Base-by-base conservation (phyloP, 352 stramenopile genomes). In the Paralagenidium karlingii region DNA sequence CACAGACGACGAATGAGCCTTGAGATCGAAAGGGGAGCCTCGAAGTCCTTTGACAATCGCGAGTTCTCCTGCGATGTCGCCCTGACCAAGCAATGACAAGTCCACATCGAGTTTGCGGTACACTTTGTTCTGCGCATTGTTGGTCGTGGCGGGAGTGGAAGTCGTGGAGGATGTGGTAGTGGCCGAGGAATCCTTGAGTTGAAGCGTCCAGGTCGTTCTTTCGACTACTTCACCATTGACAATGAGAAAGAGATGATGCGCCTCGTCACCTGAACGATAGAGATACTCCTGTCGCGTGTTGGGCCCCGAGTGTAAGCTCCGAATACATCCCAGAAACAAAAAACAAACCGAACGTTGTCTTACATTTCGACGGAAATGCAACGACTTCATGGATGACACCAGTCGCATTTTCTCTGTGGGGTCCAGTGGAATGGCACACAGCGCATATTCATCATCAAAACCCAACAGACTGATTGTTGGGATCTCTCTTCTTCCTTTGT, bases 51-150 rank as follows among this genome's bases (percentile, higher is more conserved):
- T 63, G 6, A 83, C 44, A 34, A 86, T 77, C 15, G 71, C 64
- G 21, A 69, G 29, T 29, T 86, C 71, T 8, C 68, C 71, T 8
- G 55, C 66, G 21, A 86, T 56, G 38, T 86, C 71, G 21, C 66
- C 71, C 1, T 58, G 39, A 0, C 71, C 71, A 18, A 83, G 55
- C 5, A 86, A 43, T 31, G 67, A 46, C 3, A 86, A 42, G 27
- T 86, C 71, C 8, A 86, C 62, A 37, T 70, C 83, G 20, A 86
- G 60, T 47, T 83, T 82, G n/a, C n/a, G n/a, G n/a, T n/a, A n/a
- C n/a, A n/a, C n/a, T 47, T 68, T 71, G 31, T 86, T 67, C 0
- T 66, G 67, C 7, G 28, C 39, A 15, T 45, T 47, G 27, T 60
- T 64, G n/a, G 45, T 42, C 1, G 55, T 43, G 18, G 53, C 11